These are phyloP conservation scores for Plasmodium malariae DNA, from an alignment of 169 alveolate genomes.

Conservation along the genomic window DNA sequence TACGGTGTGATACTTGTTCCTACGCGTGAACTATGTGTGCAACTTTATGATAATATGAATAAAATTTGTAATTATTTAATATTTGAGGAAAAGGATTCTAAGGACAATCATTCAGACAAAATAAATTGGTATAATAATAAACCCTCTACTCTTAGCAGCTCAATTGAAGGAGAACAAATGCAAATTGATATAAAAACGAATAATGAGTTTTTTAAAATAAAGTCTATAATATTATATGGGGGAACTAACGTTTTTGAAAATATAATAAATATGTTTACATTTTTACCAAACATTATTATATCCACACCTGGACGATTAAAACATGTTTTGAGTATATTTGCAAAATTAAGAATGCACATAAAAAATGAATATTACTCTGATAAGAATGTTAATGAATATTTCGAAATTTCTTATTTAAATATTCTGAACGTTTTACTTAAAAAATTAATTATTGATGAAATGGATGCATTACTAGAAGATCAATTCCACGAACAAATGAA, in stretches of 20 bases:
- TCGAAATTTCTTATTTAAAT: conserved; percentile 8
- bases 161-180: neutral
- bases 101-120: neutral
- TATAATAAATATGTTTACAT: conserved; percentile 1
- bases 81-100: neutral
- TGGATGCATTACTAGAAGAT: conserved; percentile 51
- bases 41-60: conserved; percentile 23
- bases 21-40: conserved; percentile 63
- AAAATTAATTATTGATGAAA: conserved; percentile 41
- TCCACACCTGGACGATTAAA: conserved; percentile 73
- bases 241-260: conserved; percentile 47
- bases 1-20: conserved; percentile 30
- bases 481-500: conserved; percentile 34
- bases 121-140: neutral
- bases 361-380: neutral
- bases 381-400: neutral
- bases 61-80: conserved; percentile 1
- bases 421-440: conserved; percentile 4
- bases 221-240: conserved; percentile 44
- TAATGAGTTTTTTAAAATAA: conserved; percentile 1
- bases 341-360: neutral
- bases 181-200: neutral
- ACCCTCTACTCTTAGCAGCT: no score
- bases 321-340: conserved; percentile 29
- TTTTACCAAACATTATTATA: conserved; percentile 30